Evolutionary conservation across 2,329 filamentous ascomycete genomes (phyloP), one percentile per base, ranked within the genome.

Genomic region (Xylariaceae sp.): DNA sequence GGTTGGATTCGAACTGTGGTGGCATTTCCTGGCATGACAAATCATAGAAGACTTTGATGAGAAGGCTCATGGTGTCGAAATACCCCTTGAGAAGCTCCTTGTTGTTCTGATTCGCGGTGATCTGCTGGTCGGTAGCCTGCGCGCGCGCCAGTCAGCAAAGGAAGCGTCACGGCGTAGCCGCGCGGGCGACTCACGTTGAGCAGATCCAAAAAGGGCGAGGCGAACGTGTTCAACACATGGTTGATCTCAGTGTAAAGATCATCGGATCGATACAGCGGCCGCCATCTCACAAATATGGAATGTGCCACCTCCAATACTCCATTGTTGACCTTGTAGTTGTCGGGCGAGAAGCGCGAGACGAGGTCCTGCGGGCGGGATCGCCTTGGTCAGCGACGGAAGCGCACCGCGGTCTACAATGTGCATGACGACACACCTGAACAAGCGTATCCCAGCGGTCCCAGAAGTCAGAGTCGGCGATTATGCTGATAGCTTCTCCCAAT

Each of bases 381-480:
- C n/a, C 5, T 23, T 27, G 21, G 10, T 18, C 29, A 42, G 31
- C 42, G 41, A 39, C 7, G 5, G n/a, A 22, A 2, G 22, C n/a
- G 10, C 21, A 17, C 7, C 12, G 21, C 25, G 15, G 5, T n/a
- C n/a, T n/a, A n/a, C n/a, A n/a, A n/a, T n/a, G n/a, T n/a, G n/a
- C n/a, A n/a, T n/a, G n/a, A 13, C 7, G 16, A 53, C 70, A 45
- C 60, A 84, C 81, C 66, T 84, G 77, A 33, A 94, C 89, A 39
- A 98, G 71, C n/a, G 89, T 94, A 54, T 96, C 84, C 92, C 92
- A 98, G 52, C 83, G 75, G 60, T 83, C 72, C 82, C 84, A 98
- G 61, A 98, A 98, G 59, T 98, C 92, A 47, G 89, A 96, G 62
- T 96, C 90, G 40, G 92, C 92, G 52, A 98, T 96, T 50, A 93